Evolutionary conservation across 2,329 filamentous ascomycete genomes (phyloP).

Genomic region (Pyricularia sp.): DNA sequence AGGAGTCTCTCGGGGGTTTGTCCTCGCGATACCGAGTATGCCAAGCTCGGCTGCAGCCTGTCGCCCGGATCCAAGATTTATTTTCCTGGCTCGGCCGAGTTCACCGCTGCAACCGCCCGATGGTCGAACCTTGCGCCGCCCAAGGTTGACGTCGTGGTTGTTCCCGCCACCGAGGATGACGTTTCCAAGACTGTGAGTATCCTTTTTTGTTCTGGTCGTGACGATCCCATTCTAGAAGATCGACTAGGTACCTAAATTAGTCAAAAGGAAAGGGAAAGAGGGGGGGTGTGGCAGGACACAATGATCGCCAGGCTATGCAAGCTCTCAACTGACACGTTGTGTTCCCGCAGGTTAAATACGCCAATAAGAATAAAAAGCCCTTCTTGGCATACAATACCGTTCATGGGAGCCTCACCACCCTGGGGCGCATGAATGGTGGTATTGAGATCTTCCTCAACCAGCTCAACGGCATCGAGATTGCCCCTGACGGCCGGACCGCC

Average conservation of each 20-base stretch:
- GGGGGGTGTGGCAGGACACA: too few relatives aligned
- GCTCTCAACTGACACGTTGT: background rate
- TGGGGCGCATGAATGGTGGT: slow-evolving; percentile 25
- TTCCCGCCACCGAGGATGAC: slow-evolving; percentile 36
- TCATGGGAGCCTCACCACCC: slow-evolving; percentile 39
- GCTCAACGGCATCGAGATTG: slow-evolving; percentile 31
- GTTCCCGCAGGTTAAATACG: slow-evolving; percentile 31
- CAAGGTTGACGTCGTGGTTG: slow-evolving; percentile 33
- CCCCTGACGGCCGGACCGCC: slow-evolving; percentile 32
- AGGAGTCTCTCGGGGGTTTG: slow-evolving; percentile 1
- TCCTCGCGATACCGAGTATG: slow-evolving; percentile 12
- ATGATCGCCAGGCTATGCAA: background rate
- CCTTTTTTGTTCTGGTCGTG: background rate
- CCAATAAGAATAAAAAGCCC: slow-evolving; percentile 33
- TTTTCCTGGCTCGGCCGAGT: slow-evolving; percentile 29
- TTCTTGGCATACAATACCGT: slow-evolving; percentile 43
- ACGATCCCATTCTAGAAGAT: background rate
- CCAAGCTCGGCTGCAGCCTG: slow-evolving; percentile 19
- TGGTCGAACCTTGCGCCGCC: slow-evolving; percentile 37
- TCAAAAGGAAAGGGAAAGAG: background rate
- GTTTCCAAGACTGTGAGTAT: slow-evolving; percentile 27
- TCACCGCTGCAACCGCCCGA: slow-evolving; percentile 25
- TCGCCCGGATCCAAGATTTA: slow-evolving; percentile 31
- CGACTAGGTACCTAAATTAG: background rate
- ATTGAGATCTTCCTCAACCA: slow-evolving; percentile 39